Conservation (phyloP, 1,284 basidiomycete genomes). For the Cutaneotrichosporon curvatum region DNA sequence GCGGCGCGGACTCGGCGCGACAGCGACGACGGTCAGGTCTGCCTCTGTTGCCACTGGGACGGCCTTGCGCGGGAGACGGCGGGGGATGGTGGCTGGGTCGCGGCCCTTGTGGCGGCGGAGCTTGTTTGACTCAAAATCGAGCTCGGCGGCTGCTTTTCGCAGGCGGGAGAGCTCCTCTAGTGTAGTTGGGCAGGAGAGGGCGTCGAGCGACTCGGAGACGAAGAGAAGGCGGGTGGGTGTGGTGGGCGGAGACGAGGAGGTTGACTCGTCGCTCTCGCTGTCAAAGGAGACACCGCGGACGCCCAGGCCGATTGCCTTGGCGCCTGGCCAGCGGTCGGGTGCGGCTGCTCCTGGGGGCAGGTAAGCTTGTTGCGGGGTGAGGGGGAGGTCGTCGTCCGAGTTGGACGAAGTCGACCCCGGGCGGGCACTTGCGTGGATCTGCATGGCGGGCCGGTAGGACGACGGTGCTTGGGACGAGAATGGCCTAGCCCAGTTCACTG, state of each 20-base stretch:
- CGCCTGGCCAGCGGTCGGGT: neutral
- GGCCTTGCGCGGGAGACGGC: conserved; percentile 24
- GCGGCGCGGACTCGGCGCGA: conserved; percentile 3
- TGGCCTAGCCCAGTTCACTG: too few relatives aligned
- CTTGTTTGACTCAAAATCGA: conserved; percentile 21
- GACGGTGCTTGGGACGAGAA: too few relatives aligned
- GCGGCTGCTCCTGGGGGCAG: neutral
- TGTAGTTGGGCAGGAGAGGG: conserved; percentile 21
- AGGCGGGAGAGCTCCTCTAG: conserved; percentile 24
- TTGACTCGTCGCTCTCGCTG: neutral
- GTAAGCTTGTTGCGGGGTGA: neutral
- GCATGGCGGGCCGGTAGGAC: too few relatives aligned
- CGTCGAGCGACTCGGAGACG: conserved; percentile 20
- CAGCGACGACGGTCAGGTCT: conserved; percentile 5
- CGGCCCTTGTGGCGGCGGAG: conserved; percentile 12
- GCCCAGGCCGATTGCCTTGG: neutral
- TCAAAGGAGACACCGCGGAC: neutral
- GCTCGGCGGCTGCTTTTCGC: conserved; percentile 19
- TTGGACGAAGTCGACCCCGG: neutral
- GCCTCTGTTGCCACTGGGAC: conserved; percentile 20
- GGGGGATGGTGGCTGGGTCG: conserved; percentile 9
- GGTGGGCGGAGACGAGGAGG: conserved; percentile 5
- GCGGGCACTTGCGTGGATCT: too few relatives aligned
- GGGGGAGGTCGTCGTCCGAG: neutral
- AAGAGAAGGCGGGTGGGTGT: conserved; percentile 19